These are phyloP conservation scores for Talaromyces sp. DNA, from an alignment of 2,329 filamentous ascomycete species.

Conservation along the genomic window DNA sequence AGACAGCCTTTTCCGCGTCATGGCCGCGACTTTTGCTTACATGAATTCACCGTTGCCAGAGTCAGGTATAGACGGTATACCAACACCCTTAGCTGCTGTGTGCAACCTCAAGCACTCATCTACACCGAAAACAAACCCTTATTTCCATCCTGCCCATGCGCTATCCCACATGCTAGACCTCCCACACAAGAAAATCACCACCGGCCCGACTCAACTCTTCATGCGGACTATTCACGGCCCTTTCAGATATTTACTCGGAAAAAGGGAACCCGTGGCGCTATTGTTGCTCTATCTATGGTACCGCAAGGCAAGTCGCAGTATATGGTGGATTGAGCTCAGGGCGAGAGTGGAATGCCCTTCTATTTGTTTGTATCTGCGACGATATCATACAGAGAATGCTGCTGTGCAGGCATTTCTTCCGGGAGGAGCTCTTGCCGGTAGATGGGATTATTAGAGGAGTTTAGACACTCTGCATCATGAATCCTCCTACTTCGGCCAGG, in stretches of 20 bases:
- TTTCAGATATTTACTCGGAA: constrained; percentile 28
- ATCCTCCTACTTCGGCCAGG: background rate
- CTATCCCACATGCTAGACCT: constrained; percentile 27
- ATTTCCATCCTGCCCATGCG: constrained; percentile 35
- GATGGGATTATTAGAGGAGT: background rate
- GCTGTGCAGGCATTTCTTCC: constrained; percentile 28
- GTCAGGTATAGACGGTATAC: constrained; percentile 18
- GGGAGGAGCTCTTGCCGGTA: constrained; percentile 16
- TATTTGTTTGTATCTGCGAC: constrained; percentile 34
- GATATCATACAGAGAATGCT: constrained; percentile 22
- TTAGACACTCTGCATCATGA: background rate
- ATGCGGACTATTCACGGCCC: constrained; percentile 25
- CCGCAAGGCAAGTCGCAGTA: constrained; percentile 31
- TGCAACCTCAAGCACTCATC: constrained; percentile 25
- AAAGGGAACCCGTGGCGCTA: constrained; percentile 34
- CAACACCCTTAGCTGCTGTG: constrained; percentile 14
- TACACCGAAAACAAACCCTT: constrained; percentile 30
- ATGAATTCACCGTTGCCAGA: constrained; percentile 31
- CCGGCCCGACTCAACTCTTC: constrained; percentile 25
- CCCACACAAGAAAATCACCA: constrained; percentile 16
- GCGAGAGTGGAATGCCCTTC: constrained; percentile 39
- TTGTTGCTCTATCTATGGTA: constrained; percentile 42
- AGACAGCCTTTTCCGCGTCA: constrained; percentile 43
- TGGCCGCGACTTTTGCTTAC: constrained; percentile 27
- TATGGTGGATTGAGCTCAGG: constrained; percentile 43